phyloP scores from a whole-genome alignment of 352 stramenopile genomes.

The Phytophthora pinifolia region DNA sequence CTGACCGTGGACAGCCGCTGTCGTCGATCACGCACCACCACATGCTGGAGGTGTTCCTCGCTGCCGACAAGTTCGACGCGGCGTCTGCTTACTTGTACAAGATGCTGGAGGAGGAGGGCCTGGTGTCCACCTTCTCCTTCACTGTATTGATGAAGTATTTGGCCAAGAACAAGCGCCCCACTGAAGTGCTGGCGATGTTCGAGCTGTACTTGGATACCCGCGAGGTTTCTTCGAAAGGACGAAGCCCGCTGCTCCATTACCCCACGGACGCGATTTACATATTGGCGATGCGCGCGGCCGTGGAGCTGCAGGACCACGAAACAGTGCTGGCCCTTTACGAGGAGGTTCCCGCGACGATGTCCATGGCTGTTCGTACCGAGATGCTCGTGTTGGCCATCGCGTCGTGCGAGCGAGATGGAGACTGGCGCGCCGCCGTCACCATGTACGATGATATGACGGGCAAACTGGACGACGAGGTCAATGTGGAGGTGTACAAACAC shows the following conservation, averaged over 20 bases:
- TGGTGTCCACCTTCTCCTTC: slow-evolving; percentile 73
- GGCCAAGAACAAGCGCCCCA: slow-evolving; percentile 33
- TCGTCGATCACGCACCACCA: slow-evolving; percentile 77
- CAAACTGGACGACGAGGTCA: slow-evolving; percentile 52
- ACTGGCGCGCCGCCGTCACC: slow-evolving; percentile 76
- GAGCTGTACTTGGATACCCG: slow-evolving; percentile 58
- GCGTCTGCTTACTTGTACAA: slow-evolving; percentile 59
- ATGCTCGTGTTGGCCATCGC: slow-evolving; percentile 49
- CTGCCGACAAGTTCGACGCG: slow-evolving; percentile 48
- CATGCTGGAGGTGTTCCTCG: slow-evolving; percentile 63
- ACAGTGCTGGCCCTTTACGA: slow-evolving; percentile 63
- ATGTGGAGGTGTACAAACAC: slow-evolving; percentile 77
- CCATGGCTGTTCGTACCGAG: slow-evolving; percentile 55
- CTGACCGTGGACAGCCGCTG: slow-evolving; percentile 46
- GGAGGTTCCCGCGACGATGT: slow-evolving; percentile 40
- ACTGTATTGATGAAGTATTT: slow-evolving; percentile 76
- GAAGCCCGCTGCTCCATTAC: slow-evolving; percentile 65
- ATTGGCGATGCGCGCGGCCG: slow-evolving; percentile 52
- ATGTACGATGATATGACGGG: slow-evolving; percentile 75
- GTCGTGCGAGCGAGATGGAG: slow-evolving; percentile 61
- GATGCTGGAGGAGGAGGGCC: slow-evolving; percentile 34
- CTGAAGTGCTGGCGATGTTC: slow-evolving; percentile 58
- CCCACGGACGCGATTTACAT: slow-evolving; percentile 69
- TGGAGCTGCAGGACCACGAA: slow-evolving; percentile 53
- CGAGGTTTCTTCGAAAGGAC: slow-evolving; percentile 40